These are phyloP conservation scores for Dentipellis fragilis DNA, from an alignment of 768 basidiomycete genomes.

Conservation along the genomic window DNA sequence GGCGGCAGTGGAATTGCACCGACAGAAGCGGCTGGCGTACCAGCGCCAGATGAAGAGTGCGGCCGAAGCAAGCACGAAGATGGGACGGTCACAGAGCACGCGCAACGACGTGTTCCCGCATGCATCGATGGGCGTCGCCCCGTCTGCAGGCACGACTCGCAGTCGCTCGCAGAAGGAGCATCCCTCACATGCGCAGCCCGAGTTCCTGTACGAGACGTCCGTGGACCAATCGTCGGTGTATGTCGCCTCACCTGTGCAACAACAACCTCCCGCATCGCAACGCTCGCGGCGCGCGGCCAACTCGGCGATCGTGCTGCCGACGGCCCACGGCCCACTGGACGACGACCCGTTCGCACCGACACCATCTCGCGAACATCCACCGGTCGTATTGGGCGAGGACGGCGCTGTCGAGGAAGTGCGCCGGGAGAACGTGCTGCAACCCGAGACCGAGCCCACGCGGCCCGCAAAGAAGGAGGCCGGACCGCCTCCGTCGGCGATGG, in stretches of 20 bases:
- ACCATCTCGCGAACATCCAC: slow-evolving; percentile 18
- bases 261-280: slow-evolving; percentile 19
- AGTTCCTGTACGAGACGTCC: slow-evolving; percentile 68
- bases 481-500: neutral
- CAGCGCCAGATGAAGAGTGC: slow-evolving; percentile 67
- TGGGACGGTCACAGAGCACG: slow-evolving; percentile 44
- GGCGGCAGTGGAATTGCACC: slow-evolving; percentile 76
- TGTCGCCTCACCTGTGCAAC: slow-evolving; percentile 11
- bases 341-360: slow-evolving; percentile 71
- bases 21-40: slow-evolving; percentile 72
- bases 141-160: slow-evolving; percentile 20
- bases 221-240: slow-evolving; percentile 40
- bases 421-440: neutral
- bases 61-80: slow-evolving; percentile 21
- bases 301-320: slow-evolving; percentile 36
- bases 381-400: slow-evolving; percentile 20
- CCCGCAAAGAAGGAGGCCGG: slow-evolving; percentile 6
- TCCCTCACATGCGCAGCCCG: slow-evolving; percentile 42
- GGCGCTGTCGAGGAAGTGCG: neutral
- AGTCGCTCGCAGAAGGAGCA: slow-evolving; percentile 37
- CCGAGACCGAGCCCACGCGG: slow-evolving; percentile 1
- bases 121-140: slow-evolving; percentile 19
- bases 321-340: slow-evolving; percentile 28
- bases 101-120: slow-evolving; percentile 37
- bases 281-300: slow-evolving; percentile 30